A percentile compares a stretch with the other conserved stretches of the same genome.
These are phyloP conservation scores for Eimeria zaria DNA, from an alignment of 169 alveolate species.

Conservation along the genomic window DNA sequence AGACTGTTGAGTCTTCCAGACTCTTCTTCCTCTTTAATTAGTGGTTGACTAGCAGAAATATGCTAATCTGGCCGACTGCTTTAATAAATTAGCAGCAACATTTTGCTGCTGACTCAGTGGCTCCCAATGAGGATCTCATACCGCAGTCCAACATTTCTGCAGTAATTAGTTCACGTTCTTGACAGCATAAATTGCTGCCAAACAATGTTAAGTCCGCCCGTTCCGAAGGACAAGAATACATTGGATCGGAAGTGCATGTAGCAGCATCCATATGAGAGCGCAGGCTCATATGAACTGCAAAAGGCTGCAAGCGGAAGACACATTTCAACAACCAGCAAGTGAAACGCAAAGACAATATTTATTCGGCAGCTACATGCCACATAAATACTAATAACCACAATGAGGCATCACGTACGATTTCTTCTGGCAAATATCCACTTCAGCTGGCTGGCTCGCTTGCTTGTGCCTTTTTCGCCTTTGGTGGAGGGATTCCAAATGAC, in stretches of 20 bases:
- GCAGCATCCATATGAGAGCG: neutral
- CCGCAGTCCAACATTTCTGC: neutral
- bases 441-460: constrained; percentile 48
- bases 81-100: neutral
- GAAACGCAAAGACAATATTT: neutral
- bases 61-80: neutral
- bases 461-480: constrained; percentile 24
- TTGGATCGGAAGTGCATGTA: neutral
- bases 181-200: neutral
- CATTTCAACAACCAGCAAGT: neutral
- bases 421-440: neutral
- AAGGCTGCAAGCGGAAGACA: neutral
- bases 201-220: neutral
- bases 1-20: neutral
- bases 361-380: neutral
- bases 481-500: constrained; percentile 58
- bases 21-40: neutral
- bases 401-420: neutral
- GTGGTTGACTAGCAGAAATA: neutral
- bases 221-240: neutral
- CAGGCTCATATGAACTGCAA: neutral
- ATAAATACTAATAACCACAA: neutral
- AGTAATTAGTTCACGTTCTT: neutral
- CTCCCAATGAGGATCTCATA: neutral
- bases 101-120: neutral